These are phyloP conservation scores for Wickerhamomyces chaumierensis DNA, from an alignment of 805 yeast genomes.

Conservation along the genomic window DNA sequence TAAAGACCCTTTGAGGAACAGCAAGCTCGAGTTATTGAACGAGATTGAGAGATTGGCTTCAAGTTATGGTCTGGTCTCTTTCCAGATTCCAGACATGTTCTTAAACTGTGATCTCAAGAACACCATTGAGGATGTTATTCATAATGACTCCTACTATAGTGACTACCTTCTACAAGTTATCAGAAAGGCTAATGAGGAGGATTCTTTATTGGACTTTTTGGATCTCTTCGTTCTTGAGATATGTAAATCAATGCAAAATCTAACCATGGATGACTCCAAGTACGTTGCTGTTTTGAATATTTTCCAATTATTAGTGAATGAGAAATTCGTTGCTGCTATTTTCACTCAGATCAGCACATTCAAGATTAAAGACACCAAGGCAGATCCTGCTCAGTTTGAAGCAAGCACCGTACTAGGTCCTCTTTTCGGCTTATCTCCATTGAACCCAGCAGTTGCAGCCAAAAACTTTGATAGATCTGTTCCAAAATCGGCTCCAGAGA, in stretches of 20 bases:
- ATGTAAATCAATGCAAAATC: slow-evolving; percentile 22
- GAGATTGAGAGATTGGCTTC: slow-evolving; percentile 38
- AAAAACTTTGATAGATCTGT: slow-evolving; percentile 30
- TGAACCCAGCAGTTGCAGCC: slow-evolving; percentile 37
- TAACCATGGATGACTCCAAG: slow-evolving; percentile 38
- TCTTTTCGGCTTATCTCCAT: slow-evolving; percentile 63
- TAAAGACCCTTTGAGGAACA: slow-evolving; percentile 27
- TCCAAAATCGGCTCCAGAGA: slow-evolving; percentile 28
- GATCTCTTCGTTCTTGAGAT: slow-evolving; percentile 33
- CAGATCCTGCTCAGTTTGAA: slow-evolving; percentile 44
- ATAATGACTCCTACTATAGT: slow-evolving; percentile 11
- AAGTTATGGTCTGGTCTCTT: slow-evolving; percentile 57
- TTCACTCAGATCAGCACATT: slow-evolving; percentile 50
- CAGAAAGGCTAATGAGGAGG: slow-evolving; percentile 54
- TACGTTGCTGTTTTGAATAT: slow-evolving; percentile 44
- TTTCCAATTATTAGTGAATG: slow-evolving; percentile 44
- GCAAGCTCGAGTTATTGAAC: slow-evolving; percentile 30
- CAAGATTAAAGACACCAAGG: slow-evolving; percentile 28
- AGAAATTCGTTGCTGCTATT: slow-evolving; percentile 49
- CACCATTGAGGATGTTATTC: slow-evolving; percentile 20
- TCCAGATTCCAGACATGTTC: slow-evolving; percentile 51
- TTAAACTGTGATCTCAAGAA: slow-evolving; percentile 19
- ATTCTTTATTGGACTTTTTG: slow-evolving; percentile 47
- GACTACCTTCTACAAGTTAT: slow-evolving; percentile 49
- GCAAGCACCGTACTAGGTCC: slow-evolving; percentile 65